Percentiles rank a stretch among this genome's conserved stretches.
Evolutionary conservation across 495 filamentous ascomycete species (phyloP).

Genomic region (Haplographium delicatum): DNA sequence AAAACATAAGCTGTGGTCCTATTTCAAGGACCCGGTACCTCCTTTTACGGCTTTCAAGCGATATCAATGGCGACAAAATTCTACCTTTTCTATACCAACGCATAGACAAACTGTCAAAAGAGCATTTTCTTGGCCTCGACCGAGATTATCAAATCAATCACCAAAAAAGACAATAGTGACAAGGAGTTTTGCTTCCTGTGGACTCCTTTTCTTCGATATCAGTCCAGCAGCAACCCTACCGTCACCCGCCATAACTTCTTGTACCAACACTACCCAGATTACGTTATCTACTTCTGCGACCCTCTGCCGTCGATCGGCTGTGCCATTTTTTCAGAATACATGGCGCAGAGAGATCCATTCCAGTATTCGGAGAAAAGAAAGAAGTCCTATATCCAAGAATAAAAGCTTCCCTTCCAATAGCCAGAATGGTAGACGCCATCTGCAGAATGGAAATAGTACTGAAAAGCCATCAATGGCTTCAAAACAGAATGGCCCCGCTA

Average conservation of each 20-base stretch:
- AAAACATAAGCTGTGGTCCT: conserved; percentile 23
- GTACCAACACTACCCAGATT: conserved; percentile 13
- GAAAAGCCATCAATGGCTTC: conserved; percentile 7
- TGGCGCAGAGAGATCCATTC: conserved; percentile 24
- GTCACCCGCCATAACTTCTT: conserved; percentile 12
- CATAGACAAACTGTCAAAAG: conserved; percentile 8
- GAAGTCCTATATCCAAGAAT: conserved; percentile 30
- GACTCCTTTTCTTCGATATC: conserved; percentile 19
- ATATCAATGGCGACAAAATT: conserved; percentile 3
- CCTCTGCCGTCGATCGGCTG: conserved; percentile 1
- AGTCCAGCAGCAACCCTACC: conserved; percentile 4
- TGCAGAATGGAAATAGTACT: conserved; percentile 7
- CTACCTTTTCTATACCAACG: conserved; percentile 6
- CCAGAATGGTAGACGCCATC: conserved; percentile 13
- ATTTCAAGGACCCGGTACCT: conserved; percentile 18
- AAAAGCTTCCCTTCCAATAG: conserved; percentile 40
- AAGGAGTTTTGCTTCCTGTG: conserved; percentile 21
- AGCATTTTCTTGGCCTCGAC: conserved; percentile 17
- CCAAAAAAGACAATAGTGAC: background rate
- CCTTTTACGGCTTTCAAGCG: conserved; percentile 4
- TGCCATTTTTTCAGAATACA: conserved; percentile 11
- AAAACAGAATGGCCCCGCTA: conserved; percentile 5
- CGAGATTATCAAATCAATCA: background rate
- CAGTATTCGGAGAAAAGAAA: conserved; percentile 18
- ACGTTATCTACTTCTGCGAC: conserved; percentile 13